These are phyloP conservation scores for Avena sativa DNA, from an alignment of 176 grass and related monocot genomes.

Conservation along the genomic window DNA sequence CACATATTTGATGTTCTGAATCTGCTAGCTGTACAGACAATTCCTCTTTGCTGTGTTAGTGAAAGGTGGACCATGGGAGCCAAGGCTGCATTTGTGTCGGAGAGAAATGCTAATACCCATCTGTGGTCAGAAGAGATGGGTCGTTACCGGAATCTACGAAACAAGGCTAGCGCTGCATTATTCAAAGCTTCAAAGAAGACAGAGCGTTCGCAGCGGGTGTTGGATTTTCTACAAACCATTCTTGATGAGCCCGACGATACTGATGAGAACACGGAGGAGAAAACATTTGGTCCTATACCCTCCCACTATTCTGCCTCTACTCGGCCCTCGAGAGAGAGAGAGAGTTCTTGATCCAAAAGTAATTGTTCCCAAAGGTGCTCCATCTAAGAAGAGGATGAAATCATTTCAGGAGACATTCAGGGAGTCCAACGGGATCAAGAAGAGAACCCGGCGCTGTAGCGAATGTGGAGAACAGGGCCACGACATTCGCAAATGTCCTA, in stretches of 20 bases:
- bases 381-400: background rate
- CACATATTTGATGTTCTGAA: background rate
- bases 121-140: background rate
- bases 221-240: background rate
- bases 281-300: background rate
- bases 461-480: background rate
- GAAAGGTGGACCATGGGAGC: background rate
- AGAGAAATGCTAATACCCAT: background rate
- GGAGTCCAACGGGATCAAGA: background rate
- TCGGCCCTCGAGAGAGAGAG: background rate
- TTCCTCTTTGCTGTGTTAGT: background rate
- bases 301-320: background rate
- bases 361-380: background rate
- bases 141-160: background rate
- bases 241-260: background rate
- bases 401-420: too few relatives aligned
- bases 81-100: background rate
- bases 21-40: background rate
- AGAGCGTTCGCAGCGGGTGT: background rate
- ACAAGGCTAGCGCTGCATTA: background rate
- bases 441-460: background rate
- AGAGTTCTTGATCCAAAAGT: background rate
- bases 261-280: background rate
- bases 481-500: background rate
- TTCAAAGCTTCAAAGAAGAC: background rate